Evolutionary conservation across 495 filamentous ascomycete genomes (phyloP).

Genomic region (Penicillium coffeae): DNA sequence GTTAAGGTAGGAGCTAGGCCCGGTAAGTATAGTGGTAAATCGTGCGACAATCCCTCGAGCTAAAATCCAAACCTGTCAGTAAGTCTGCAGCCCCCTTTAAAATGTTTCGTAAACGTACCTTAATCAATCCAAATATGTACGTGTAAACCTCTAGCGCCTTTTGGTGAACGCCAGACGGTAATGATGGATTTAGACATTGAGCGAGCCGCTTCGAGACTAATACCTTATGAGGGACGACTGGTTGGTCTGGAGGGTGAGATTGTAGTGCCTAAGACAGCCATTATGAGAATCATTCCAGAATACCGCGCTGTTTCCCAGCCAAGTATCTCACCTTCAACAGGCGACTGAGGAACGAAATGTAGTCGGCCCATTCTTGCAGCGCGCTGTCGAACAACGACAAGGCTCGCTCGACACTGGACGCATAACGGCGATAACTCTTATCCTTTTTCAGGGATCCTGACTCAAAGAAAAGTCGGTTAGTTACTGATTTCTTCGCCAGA

Average conservation of each 20-base stretch:
- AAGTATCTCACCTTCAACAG: conserved; percentile 69
- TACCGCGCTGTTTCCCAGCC: not conserved
- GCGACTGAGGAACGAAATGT: conserved; percentile 92
- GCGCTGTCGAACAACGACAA: conserved; percentile 88
- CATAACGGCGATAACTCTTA: conserved; percentile 89
- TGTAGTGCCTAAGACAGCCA: conserved; percentile 69
- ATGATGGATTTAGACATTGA: conserved; percentile 87
- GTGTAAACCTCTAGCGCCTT: conserved; percentile 92
- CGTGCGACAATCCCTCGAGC: conserved; percentile 68
- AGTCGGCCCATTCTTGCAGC: conserved; percentile 98
- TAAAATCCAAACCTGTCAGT: conserved; percentile 13
- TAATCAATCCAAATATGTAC: conserved; percentile 66
- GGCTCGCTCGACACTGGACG: conserved; percentile 79
- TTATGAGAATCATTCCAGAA: conserved; percentile 8
- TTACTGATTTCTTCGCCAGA: not conserved
- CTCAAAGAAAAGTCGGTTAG: conserved; percentile 5
- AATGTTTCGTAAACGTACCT: conserved; percentile 13
- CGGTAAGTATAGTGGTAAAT: conserved; percentile 83
- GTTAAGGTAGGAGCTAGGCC: conserved; percentile 84
- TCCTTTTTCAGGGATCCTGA: conserved; percentile 73
- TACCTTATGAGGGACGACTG: conserved; percentile 75
- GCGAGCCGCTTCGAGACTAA: conserved; percentile 85
- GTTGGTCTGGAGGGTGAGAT: conserved; percentile 67
- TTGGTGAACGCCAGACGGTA: conserved; percentile 98
- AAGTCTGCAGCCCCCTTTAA: not conserved